Percentiles rank a stretch among this genome's conserved stretches.
Evolutionary conservation across 108 stramenopile species (phyloP).

Genomic region (Discostella stelligeroides): DNA sequence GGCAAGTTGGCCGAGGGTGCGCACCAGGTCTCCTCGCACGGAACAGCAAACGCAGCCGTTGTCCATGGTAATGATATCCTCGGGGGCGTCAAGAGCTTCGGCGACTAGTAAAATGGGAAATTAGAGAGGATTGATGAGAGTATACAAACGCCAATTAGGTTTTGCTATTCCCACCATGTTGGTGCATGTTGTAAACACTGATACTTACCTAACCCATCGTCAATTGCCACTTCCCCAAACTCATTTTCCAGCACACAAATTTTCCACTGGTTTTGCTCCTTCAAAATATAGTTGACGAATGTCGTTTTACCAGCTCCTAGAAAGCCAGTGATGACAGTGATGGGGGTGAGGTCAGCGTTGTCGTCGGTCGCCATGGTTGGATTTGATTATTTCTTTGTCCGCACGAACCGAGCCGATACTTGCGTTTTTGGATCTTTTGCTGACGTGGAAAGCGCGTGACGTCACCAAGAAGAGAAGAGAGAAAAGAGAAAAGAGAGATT

Average conservation of each 20-base stretch:
- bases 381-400: no score
- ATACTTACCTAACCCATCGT: conserved; percentile 89
- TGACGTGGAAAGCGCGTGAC: no score
- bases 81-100: conserved; percentile 88
- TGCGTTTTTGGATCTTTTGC: no score
- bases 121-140: neutral
- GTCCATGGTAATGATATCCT: conserved; percentile 99
- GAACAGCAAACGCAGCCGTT: conserved; percentile 99
- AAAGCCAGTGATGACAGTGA: conserved; percentile 93
- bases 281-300: conserved; percentile 97
- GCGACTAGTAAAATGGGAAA: conserved; percentile 57
- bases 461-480: no score
- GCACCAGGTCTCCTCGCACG: conserved; percentile 96
- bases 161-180: conserved; percentile 1
- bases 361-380: conserved; percentile 48
- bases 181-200: neutral
- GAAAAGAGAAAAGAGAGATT: no score
- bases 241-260: conserved; percentile 99
- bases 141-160: no score
- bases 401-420: no score
- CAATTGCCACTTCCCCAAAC: conserved; percentile 96
- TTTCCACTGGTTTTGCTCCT: conserved; percentile 95
- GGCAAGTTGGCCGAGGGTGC: conserved; percentile 89
- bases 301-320: conserved; percentile 98
- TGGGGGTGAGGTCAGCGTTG: conserved; percentile 74